A percentile compares a stretch with the other conserved stretches of the same genome.
Conservation (phyloP, 805 yeast species). For the Schizosaccharomyces cryophilus region DNA sequence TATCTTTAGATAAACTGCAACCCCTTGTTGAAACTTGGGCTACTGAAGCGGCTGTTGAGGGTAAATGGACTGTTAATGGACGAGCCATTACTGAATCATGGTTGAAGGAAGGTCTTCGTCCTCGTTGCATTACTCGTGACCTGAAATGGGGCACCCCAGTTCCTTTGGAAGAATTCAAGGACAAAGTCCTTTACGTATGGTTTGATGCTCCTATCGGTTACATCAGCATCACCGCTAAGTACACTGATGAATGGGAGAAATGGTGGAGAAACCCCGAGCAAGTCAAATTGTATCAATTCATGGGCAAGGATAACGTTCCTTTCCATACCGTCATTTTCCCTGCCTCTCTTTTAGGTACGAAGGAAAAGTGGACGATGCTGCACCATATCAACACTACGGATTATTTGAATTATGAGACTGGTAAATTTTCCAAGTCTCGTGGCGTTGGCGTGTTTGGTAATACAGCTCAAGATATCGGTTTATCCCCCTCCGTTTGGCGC, state of each 20-base stretch:
- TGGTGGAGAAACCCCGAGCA: conserved; percentile 95
- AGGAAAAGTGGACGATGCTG: conserved; percentile 69
- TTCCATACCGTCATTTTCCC: conserved; percentile 98
- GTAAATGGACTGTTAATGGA: conserved; percentile 82
- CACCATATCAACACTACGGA: conserved; percentile 81
- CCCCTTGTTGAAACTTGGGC: conserved; percentile 52
- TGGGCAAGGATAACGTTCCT: conserved; percentile 98
- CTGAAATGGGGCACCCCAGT: conserved; percentile 97
- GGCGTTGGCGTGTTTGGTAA: conserved; percentile 96
- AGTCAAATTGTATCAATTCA: conserved; percentile 76
- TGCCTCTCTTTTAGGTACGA: conserved; percentile 68
- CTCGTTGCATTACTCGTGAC: conserved; percentile 94
- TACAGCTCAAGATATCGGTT: conserved; percentile 80
- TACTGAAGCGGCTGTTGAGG: conserved; percentile 36
- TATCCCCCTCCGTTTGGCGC: conserved; percentile 90
- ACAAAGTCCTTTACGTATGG: conserved; percentile 93
- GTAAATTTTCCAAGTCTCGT: conserved; percentile 94
- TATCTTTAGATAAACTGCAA: conserved; percentile 66
- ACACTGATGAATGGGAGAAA: conserved; percentile 51
- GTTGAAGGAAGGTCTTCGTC: conserved; percentile 78
- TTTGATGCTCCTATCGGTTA: conserved; percentile 96
- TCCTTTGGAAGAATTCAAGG: conserved; percentile 62
- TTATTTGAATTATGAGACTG: conserved; percentile 89
- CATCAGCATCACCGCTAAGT: conserved; percentile 84
- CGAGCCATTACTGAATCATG: conserved; percentile 73